Conservation (phyloP, 441 rosid species). For the Euphorbia celastroides region DNA sequence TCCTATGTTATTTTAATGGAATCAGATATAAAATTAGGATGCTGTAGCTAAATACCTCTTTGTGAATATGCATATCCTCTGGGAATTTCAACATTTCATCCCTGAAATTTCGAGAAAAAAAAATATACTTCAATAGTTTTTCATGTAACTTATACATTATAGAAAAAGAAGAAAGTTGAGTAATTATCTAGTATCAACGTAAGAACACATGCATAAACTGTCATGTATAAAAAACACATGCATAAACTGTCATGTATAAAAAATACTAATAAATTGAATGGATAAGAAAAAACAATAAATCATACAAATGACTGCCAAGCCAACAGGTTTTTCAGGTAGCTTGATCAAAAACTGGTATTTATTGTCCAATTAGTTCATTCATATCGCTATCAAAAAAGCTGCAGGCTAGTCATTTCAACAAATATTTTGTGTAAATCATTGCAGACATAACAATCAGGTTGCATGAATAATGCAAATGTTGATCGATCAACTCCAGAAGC, state of each 20-base stretch:
- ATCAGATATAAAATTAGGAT: not conserved
- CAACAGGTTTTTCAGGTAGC: not conserved
- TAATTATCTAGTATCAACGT: not conserved
- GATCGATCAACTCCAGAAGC: conserved; percentile 69
- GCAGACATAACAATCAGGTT: conserved; percentile 78
- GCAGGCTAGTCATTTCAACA: not conserved
- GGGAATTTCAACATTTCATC: conserved; percentile 79
- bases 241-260: too few species aligned
- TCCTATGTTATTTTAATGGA: not conserved
- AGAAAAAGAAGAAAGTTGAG: not conserved
- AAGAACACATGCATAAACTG: not conserved
- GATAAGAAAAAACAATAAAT: not conserved
- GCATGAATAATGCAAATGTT: conserved; percentile 93
- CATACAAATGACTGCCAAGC: not conserved
- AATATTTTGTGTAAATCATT: not conserved
- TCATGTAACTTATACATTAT: not conserved
- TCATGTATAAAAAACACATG: not conserved
- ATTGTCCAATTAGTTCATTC: not conserved
- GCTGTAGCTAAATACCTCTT: conserved; percentile 33
- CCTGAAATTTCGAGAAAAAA: conserved; percentile 34
- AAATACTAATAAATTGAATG: not conserved
- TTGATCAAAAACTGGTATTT: not conserved
- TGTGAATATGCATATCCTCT: conserved; percentile 46
- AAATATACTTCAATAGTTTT: not conserved
- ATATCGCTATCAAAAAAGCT: not conserved